Percentiles rank a stretch among this genome's conserved stretches.
phyloP scores from a whole-genome alignment of 345 rosid species.

The Stellera chamaejasme region DNA sequence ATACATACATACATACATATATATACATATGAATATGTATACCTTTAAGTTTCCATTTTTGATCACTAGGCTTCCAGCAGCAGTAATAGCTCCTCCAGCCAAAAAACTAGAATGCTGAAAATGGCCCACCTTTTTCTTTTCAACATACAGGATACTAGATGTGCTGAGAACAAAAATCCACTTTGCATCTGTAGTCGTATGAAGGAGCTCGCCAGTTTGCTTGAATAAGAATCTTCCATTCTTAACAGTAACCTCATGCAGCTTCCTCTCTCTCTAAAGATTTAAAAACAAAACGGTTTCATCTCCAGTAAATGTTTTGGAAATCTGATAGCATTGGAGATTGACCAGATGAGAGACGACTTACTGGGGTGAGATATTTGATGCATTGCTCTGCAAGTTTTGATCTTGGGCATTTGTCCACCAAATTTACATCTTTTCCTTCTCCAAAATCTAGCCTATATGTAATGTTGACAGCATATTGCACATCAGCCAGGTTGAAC shows the following conservation, averaged over 20 bases:
- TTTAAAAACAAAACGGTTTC: slow-evolving; percentile 1
- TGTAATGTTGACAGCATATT: not conserved
- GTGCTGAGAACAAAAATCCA: slow-evolving; percentile 88
- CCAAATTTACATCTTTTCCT: slow-evolving; percentile 72
- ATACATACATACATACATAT: not conserved
- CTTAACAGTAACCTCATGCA: slow-evolving; percentile 65
- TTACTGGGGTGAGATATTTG: slow-evolving; percentile 62
- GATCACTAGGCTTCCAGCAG: slow-evolving; percentile 53
- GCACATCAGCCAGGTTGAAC: slow-evolving; percentile 7
- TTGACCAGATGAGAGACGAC: slow-evolving; percentile 5
- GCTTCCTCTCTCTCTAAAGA: slow-evolving; percentile 65
- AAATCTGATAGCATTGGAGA: slow-evolving; percentile 12
- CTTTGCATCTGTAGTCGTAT: slow-evolving; percentile 48
- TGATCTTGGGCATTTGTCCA: slow-evolving; percentile 60
- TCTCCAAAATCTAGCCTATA: slow-evolving; percentile 96
- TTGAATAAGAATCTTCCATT: slow-evolving; percentile 63
- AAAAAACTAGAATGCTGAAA: slow-evolving; percentile 77
- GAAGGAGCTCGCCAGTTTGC: slow-evolving; percentile 55
- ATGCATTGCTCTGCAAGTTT: slow-evolving; percentile 89
- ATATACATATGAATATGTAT: slow-evolving; percentile 6
- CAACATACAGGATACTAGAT: slow-evolving; percentile 47
- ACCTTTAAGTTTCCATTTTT: slow-evolving; percentile 55
- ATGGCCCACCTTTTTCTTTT: slow-evolving; percentile 47
- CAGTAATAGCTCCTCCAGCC: slow-evolving; percentile 62
- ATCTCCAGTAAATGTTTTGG: slow-evolving; percentile 4